Evolutionary conservation across 441 rosid species (phyloP).

Genomic region (Erysimum pusillum): DNA sequence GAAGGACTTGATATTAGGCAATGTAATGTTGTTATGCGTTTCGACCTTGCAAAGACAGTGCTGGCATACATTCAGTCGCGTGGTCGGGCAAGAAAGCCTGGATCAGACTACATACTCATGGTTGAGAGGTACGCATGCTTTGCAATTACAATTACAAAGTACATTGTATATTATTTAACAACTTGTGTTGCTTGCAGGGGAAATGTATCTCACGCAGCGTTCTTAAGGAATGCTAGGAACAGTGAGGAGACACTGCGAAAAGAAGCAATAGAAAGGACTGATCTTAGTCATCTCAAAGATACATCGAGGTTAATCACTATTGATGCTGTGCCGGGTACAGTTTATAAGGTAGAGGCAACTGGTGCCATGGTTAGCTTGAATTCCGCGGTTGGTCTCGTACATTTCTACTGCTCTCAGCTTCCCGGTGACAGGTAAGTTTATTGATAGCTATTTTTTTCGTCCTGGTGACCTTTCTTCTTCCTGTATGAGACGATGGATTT

Average conservation of each 20-base stretch:
- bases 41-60: constrained; percentile 99
- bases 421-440: constrained; percentile 89
- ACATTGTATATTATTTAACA: background rate
- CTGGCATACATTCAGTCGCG: constrained; percentile 98
- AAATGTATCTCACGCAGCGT: constrained; percentile 89
- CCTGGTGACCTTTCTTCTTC: constrained; percentile 9
- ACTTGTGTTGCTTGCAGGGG: constrained; percentile 58
- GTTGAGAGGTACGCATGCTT: constrained; percentile 76
- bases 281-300: constrained; percentile 94
- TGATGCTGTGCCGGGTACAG: constrained; percentile 84
- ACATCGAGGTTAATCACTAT: constrained; percentile 85
- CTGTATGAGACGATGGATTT: constrained; percentile 21
- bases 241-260: constrained; percentile 98
- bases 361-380: constrained; percentile 99
- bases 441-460: background rate
- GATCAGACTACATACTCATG: constrained; percentile 99
- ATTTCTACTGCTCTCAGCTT: constrained; percentile 97
- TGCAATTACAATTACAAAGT: background rate
- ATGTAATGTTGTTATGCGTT: constrained; percentile 98
- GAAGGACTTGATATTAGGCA: constrained; percentile 99
- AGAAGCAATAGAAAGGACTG: constrained; percentile 99
- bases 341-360: constrained; percentile 94
- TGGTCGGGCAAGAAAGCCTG: constrained; percentile 99
- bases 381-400: constrained; percentile 96
- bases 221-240: constrained; percentile 93